Evolutionary conservation across 345 rosid genomes (phyloP), one percentile per base, ranked within the genome.

Genomic region (Excoecaria agallocha): DNA sequence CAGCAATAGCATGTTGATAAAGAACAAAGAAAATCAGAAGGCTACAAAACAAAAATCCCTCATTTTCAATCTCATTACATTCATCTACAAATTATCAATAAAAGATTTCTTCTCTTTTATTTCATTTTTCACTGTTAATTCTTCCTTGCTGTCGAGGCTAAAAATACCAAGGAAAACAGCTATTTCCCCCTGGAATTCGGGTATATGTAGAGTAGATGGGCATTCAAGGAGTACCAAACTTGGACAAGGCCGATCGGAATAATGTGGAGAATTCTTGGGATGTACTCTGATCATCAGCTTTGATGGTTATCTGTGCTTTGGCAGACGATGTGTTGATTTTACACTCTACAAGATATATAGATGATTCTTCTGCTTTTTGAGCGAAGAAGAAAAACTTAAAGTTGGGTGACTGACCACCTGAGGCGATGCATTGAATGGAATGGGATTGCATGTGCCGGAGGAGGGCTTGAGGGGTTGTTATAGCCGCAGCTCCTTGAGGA

Each of bases 301-400:
- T 95, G 65, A 95, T 86, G 80, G 83, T 93, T 57, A 89, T 73
- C 77, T 86, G 94, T 57, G 94, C 90, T 81, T 88, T 90, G 17
- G 92, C 89, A 41, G 92, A 81, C 72, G 96, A 83, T 16, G 91
- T 84, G 86, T 90, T 93, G 87, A 95, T 86, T 85, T 91, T 83
- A 77, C 96, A 95, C 82, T 91, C 99, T 15, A 89, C 84, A 22
- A 91, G 97, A 77, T 83, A 91, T 72, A 75, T 83, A 13, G 86
- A 89, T 11, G 89, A 38, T 55, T 87, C 95, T 77, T 90, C 92
- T 0, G 85, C 91, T 84, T 93, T 95, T 61, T 95, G 94, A 24
- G 96, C 94, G 59, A 90, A 89, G 90, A 95, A 93, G 91, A 95
- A 95, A 74, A 95, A 95, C 84, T 92, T 95, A 75, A 90, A 89